Evolutionary conservation across 148 eudicot genomes (phyloP).

Genomic region (Camellia lanceoleosa): DNA sequence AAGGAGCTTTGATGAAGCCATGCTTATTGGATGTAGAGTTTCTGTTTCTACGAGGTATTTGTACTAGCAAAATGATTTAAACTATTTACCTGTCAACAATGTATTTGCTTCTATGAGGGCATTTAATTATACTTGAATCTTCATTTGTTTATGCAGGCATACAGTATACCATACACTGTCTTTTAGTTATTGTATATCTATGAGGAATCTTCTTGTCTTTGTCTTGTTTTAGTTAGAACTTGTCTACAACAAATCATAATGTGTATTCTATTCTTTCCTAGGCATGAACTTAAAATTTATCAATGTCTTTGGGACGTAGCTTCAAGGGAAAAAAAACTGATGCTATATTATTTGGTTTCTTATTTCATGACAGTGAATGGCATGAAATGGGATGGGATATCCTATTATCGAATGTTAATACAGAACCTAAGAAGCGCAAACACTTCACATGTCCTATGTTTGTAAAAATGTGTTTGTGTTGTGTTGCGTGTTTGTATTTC

Average conservation of each 20-base stretch:
- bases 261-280: not conserved
- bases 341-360: too few relatives aligned
- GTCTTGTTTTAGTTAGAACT: not conserved
- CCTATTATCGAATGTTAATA: too few relatives aligned
- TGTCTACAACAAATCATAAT: not conserved
- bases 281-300: not conserved
- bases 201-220: not conserved
- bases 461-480: too few relatives aligned
- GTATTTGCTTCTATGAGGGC: not conserved
- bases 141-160: slow-evolving; percentile 2
- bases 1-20: slow-evolving; percentile 12
- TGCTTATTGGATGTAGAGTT: slow-evolving; percentile 9
- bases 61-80: not conserved
- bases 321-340: too few relatives aligned
- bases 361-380: too few relatives aligned
- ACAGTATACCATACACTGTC: not conserved
- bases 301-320: too few relatives aligned
- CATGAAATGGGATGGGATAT: too few relatives aligned
- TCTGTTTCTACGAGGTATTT: not conserved
- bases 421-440: too few relatives aligned
- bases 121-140: not conserved
- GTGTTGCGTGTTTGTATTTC: too few relatives aligned
- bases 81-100: not conserved
- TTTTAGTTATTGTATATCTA: not conserved
- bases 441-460: too few relatives aligned